Evolutionary conservation across 257 asterid species (phyloP), one percentile per base, ranked within the genome.

Genomic region (Hygrophila difformis): DNA sequence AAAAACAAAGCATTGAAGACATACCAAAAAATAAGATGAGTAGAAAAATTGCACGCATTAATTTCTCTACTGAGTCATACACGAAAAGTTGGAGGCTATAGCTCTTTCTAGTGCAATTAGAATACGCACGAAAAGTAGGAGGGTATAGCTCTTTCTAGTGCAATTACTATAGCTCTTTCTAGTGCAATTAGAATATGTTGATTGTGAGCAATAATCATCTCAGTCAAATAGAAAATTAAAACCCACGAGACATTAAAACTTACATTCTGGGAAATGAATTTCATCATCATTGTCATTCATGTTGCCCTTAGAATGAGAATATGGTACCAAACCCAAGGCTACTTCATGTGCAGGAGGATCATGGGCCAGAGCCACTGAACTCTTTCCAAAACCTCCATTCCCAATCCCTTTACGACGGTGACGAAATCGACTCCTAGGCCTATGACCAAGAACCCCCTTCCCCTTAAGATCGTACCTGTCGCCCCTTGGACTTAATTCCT

Each of bases 391-490:
- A 55, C 43, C 61, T 63, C 44, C 53, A 41, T 33, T 18, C 49
- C 66, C 9, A 53, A 18, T 56, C 61, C 71, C 56, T 44, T 63
- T 70, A 24, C 59, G 47, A 19, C 78, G 65, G 16, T 51, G 67
- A 23, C 70, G 70, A 59, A 75, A 6, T 58, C 79, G 71, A 49
- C 75, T 66, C 71, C 71, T 61, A 9, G 68, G 53, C 60, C 80
- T 68, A 56, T 62, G 66, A 56, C 64, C 67, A 57, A 53, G 35
- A 7, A 65, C 60, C 61, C 75, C 72, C 62, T 83, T 87, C 41
- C 88, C 88, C 78, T 76, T 83, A 55, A 76, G 26, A 71, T 68
- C 83, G 71, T 69, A 61, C 64, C 64, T 60, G 45, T 72, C 82
- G 19, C 44, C 49, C 45, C 44, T 48, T 8, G 31, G 47, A 63